Evolutionary conservation across 441 rosid species (phyloP).

Genomic region (Hypseocharis bilobata): DNA sequence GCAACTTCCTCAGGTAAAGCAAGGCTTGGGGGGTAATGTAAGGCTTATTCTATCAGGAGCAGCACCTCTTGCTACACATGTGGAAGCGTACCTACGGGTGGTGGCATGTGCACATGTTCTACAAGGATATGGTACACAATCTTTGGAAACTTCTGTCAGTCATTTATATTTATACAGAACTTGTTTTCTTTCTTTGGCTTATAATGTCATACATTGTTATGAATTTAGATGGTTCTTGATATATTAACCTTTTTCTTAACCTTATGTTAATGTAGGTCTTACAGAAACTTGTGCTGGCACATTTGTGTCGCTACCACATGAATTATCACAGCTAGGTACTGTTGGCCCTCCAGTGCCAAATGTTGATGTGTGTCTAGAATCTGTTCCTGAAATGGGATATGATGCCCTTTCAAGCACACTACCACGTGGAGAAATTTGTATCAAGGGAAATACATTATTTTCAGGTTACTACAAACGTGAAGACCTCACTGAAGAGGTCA

Average conservation of each 20-base stretch:
- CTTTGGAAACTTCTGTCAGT: slow-evolving; percentile 5
- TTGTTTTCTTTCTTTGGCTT: not conserved
- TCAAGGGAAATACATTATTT: slow-evolving; percentile 64
- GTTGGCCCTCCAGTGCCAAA: slow-evolving; percentile 95
- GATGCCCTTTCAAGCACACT: slow-evolving; percentile 68
- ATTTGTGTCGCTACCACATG: slow-evolving; percentile 82
- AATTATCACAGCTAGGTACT: slow-evolving; percentile 69
- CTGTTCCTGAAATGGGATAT: slow-evolving; percentile 85
- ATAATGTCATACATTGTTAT: not conserved
- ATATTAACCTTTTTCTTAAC: not conserved
- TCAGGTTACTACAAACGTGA: slow-evolving; percentile 84
- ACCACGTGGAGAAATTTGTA: slow-evolving; percentile 77
- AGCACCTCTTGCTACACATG: slow-evolving; percentile 75
- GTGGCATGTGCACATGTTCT: slow-evolving; percentile 87
- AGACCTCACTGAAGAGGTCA: slow-evolving; percentile 77
- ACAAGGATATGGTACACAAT: slow-evolving; percentile 81
- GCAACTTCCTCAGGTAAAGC: slow-evolving; percentile 50
- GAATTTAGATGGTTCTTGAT: not conserved
- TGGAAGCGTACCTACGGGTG: slow-evolving; percentile 77
- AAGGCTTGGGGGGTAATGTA: slow-evolving; percentile 79
- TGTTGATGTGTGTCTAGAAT: slow-evolving; percentile 73
- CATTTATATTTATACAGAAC: not conserved
- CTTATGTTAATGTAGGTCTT: slow-evolving; percentile 43
- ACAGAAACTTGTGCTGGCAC: slow-evolving; percentile 93
- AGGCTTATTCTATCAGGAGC: slow-evolving; percentile 87